Evolutionary conservation across 2,329 filamentous ascomycete genomes (phyloP).

Genomic region (Neonectria punicea): DNA sequence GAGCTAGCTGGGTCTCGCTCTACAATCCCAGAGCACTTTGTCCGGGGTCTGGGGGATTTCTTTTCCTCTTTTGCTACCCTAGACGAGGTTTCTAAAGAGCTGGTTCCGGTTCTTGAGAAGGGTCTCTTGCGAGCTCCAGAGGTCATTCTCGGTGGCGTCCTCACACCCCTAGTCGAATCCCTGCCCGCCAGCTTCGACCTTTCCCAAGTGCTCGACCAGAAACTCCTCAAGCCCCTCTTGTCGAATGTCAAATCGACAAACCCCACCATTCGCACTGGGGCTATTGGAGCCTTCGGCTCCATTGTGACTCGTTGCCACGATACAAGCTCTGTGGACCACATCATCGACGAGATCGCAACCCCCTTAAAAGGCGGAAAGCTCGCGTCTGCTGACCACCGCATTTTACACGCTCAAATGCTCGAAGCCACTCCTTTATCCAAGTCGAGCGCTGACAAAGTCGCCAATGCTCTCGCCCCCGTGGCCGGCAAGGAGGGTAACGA

Average conservation of each 20-base stretch:
- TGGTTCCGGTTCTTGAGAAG: conserved; percentile 88
- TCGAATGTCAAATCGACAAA: conserved; percentile 94
- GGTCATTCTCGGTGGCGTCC: conserved; percentile 82
- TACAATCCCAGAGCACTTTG: conserved; percentile 76
- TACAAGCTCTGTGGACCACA: conserved; percentile 68
- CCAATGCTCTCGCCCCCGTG: conserved; percentile 72
- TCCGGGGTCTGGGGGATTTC: conserved; percentile 81
- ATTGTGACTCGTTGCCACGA: conserved; percentile 73
- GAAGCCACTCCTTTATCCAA: conserved; percentile 69
- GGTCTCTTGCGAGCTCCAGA: conserved; percentile 89
- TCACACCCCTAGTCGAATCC: conserved; percentile 77
- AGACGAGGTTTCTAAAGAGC: conserved; percentile 78
- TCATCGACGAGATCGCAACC: conserved; percentile 79
- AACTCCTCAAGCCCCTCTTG: conserved; percentile 87
- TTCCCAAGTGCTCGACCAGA: conserved; percentile 75
- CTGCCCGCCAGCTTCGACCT: conserved; percentile 79
- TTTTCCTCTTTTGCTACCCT: conserved; percentile 78
- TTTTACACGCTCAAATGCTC: conserved; percentile 85
- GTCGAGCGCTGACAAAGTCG: conserved; percentile 73
- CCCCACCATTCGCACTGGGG: conserved; percentile 77
- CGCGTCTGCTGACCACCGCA: conserved; percentile 84
- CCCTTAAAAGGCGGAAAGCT: conserved; percentile 88
- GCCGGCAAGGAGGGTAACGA: conserved; percentile 92
- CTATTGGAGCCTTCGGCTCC: conserved; percentile 77
- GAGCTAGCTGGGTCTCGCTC: conserved; percentile 85